A percentile compares a stretch with the other conserved stretches of the same genome.
These are phyloP conservation scores for Colletotrichum siamense DNA, from an alignment of 2,329 filamentous ascomycete genomes.

Conservation along the genomic window DNA sequence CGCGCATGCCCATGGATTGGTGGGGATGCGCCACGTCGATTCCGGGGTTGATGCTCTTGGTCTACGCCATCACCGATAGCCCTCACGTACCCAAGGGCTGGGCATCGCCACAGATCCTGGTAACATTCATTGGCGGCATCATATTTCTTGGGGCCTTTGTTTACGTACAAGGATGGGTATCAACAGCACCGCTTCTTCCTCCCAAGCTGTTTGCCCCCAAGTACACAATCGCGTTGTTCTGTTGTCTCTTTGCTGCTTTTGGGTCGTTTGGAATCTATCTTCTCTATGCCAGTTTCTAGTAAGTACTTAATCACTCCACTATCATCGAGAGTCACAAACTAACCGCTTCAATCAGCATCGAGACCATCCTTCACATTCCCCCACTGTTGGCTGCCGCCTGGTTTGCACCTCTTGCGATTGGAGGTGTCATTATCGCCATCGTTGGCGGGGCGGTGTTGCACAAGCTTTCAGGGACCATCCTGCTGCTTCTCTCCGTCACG, in stretches of 20 bases:
- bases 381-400: slow-evolving; percentile 60
- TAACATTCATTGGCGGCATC: not conserved
- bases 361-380: slow-evolving; percentile 67
- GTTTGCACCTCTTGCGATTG: slow-evolving; percentile 67
- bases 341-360: slow-evolving; percentile 65
- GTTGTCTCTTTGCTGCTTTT: not conserved
- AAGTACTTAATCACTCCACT: not conserved
- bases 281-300: not conserved
- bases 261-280: not conserved
- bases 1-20: slow-evolving; percentile 57
- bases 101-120: not conserved
- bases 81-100: not conserved
- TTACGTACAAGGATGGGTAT: not conserved
- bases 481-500: not conserved
- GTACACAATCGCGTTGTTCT: not conserved
- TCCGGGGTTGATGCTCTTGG: not conserved
- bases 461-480: not conserved
- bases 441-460: slow-evolving; percentile 33
- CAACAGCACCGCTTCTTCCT: not conserved
- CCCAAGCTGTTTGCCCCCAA: not conserved
- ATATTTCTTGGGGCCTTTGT: not conserved
- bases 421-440: not conserved
- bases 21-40: not conserved
- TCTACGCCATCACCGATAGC: not conserved
- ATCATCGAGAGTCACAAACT: not conserved